Percentiles rank a stretch among this genome's conserved stretches.
Evolutionary conservation across 352 stramenopile species (phyloP).

Genomic region (Pythium aristosporum): DNA sequence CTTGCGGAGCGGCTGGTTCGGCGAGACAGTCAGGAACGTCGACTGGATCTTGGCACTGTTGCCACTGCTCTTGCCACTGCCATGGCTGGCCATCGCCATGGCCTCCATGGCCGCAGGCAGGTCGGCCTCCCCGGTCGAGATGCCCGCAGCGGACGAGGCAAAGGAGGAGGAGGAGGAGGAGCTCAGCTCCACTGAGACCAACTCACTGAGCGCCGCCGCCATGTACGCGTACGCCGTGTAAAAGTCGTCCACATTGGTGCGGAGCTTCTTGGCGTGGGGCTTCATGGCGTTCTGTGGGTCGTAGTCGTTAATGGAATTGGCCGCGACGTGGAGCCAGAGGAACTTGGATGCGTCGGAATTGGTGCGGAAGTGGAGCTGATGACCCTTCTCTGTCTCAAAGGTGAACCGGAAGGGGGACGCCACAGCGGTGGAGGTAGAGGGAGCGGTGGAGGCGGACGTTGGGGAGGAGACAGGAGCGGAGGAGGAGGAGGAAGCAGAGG

Average conservation of each 20-base stretch:
- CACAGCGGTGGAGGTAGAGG: constrained; percentile 1
- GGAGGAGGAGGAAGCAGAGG: background rate
- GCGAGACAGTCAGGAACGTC: constrained; percentile 44
- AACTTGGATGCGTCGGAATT: constrained; percentile 82
- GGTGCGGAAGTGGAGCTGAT: constrained; percentile 84
- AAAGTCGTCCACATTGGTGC: constrained; percentile 65
- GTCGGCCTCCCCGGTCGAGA: background rate
- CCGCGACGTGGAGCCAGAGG: constrained; percentile 78
- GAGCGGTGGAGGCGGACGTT: background rate
- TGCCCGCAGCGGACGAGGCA: background rate
- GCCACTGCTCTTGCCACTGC: constrained; percentile 14
- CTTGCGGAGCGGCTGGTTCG: constrained; percentile 55
- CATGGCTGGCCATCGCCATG: constrained; percentile 3
- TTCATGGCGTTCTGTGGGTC: constrained; percentile 36
- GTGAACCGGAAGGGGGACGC: constrained; percentile 78
- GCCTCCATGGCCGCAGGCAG: constrained; percentile 7
- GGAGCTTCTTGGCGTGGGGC: constrained; percentile 32
- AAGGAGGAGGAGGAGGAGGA: background rate
- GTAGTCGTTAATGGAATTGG: constrained; percentile 57
- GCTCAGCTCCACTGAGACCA: constrained; percentile 43
- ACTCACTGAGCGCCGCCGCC: constrained; percentile 56
- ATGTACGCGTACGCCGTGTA: constrained; percentile 79
- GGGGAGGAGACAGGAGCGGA: constrained; percentile 7
- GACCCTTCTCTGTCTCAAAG: constrained; percentile 77
- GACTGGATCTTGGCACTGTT: constrained; percentile 49